Evolutionary conservation across 805 yeast species (phyloP), one percentile per base, ranked within the genome.

Genomic region (Saccharomycopsis sp.): DNA sequence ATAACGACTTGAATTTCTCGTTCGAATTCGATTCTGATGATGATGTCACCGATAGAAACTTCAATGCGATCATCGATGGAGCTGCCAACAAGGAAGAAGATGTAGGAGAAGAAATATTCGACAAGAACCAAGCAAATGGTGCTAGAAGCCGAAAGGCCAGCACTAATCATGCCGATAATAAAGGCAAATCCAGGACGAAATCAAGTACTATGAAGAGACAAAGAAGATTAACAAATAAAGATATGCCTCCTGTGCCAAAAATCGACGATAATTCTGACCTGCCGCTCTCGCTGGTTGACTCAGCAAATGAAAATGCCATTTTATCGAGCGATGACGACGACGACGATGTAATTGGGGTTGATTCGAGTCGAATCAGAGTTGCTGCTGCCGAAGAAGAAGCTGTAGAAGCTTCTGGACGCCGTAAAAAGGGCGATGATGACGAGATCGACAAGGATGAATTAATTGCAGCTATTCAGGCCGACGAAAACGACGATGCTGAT

Each of bases 211-310:
- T 62, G 58, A 58, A 70, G 68, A 47, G 68, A 67, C 35, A 67
- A 73, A 58, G 89, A 82, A 9, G 92, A 84, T 65, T 61, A 8
- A 84, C 85, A 64, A 72, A 70, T 62, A 75, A 78, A 53, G 79
- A 79, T 58, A 80, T 70, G 38, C 66, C 72, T 1, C 63, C 72
- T 52, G 72, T 66, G 50, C 73, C 72, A 53, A 72, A 70, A 23
- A 65, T 69, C 50, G 72, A 67, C 55, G 73, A 72, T 19, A 73
- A 73, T 42, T 71, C 72, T n/a, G 78, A 75, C 22, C 52, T 53
- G 54, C 62, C 63, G 12, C 51, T 61, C 12, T 52, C 56, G 24
- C 55, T 47, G 7, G 47, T 61, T 25, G 56, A 55, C 24, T 25
- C 55, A 14, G 55, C 41, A 19, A 53, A 56, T 51, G 63, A 61